Base-by-base conservation (phyloP, 2,329 filamentous ascomycete genomes). In the Paecilomyces niveus region DNA sequence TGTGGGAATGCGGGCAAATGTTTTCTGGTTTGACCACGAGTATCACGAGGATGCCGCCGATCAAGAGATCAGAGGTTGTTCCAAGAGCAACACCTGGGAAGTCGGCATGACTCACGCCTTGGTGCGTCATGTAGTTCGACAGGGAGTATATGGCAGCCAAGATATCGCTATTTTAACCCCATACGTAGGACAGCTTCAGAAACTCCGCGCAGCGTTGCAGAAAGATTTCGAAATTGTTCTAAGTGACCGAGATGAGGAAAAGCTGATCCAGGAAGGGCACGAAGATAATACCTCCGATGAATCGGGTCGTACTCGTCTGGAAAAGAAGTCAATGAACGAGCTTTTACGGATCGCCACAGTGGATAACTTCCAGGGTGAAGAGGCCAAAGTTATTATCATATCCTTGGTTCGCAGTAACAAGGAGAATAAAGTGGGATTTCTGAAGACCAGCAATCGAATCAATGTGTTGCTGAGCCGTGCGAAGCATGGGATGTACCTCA, bases 311-410 rank as follows among this genome's bases (percentile, higher is more conserved):
- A 55, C 58, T 1, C 13, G 21, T 9, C 21, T 24, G 4, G 59
- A 63, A 22, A 82, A 79, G 65, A 76, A 73, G 3, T 77, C 73
- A 0, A 72, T 86, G 0, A 65, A 80, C 0, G 74, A 81, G 24
- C 76, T 74, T 1, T 68, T 88, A 2, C 74, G 83, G 3, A 70
- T 87, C 0, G 85, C 87, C 0, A 90, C 86, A 0, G 81, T 90
- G 0, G 87, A 90, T 68, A 92, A 91, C 62, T 92, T 90, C 57
- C 88, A 92, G 64, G 89, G 89, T 0, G 88, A 92, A 66, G 88
- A 92, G 65, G 85, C 85, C 1, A 86, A 89, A 55, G 75, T 92
- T 8, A 78, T 92, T 0, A 76, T 92, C 2, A 76, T 92, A 0
- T 89, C 86, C 0, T 75, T 92, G 0, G 87, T 90, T 0, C 81